phyloP scores from a whole-genome alignment of 495 filamentous ascomycete species.

The Copromyces sp. region DNA sequence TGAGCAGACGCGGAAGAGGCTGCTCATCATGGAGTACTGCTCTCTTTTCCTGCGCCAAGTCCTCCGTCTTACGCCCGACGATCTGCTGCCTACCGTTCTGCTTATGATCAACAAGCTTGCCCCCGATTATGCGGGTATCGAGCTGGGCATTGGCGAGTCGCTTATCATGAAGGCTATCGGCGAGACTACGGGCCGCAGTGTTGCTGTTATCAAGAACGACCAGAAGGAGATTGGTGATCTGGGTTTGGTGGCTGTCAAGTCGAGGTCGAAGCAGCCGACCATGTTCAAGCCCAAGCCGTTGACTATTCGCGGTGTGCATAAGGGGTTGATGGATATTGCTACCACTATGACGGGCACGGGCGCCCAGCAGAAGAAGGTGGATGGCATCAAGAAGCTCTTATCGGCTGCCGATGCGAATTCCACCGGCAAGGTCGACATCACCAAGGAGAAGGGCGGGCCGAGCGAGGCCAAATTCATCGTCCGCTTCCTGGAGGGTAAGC shows the following conservation, averaged over 20 bases:
- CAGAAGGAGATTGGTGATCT: slow-evolving; percentile 94
- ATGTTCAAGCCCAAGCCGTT: slow-evolving; percentile 96
- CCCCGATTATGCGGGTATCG: slow-evolving; percentile 90
- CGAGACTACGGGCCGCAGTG: slow-evolving; percentile 80
- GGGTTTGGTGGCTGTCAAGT: slow-evolving; percentile 89
- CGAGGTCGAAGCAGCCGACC: slow-evolving; percentile 82
- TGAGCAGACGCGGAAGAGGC: slow-evolving; percentile 83
- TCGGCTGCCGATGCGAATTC: slow-evolving; percentile 68
- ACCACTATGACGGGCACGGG: slow-evolving; percentile 70
- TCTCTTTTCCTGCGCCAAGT: slow-evolving; percentile 89
- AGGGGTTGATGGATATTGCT: slow-evolving; percentile 81
- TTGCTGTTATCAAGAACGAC: slow-evolving; percentile 81
- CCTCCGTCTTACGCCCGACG: slow-evolving; percentile 76
- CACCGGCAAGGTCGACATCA: slow-evolving; percentile 75
- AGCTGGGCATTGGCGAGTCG: slow-evolving; percentile 93
- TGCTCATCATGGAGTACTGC: slow-evolving; percentile 79
- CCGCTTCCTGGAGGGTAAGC: slow-evolving; percentile 85
- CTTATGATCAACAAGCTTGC: slow-evolving; percentile 98
- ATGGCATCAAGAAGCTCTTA: slow-evolving; percentile 87
- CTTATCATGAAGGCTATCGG: slow-evolving; percentile 98
- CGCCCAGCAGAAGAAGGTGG: slow-evolving; percentile 81
- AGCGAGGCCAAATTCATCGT: slow-evolving; percentile 93
- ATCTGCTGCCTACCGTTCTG: slow-evolving; percentile 76
- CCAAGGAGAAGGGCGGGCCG: slow-evolving; percentile 82
- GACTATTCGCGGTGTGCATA: slow-evolving; percentile 76